phyloP scores from a whole-genome alignment of 768 basidiomycete species.

The Terana coerulea region DNA sequence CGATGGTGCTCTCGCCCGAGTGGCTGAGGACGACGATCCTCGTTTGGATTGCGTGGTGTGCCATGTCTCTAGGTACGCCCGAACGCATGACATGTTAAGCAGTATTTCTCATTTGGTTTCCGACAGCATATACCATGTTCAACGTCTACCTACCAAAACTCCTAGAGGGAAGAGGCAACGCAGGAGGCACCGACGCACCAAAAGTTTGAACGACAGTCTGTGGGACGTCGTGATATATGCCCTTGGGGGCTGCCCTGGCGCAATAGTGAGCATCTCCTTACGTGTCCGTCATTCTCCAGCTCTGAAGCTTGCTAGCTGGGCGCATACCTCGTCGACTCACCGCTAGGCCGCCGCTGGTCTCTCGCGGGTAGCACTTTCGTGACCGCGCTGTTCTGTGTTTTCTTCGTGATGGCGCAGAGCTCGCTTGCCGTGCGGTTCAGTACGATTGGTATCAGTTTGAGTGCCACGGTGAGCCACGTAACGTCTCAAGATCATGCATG shows the following conservation, averaged over 20 bases:
- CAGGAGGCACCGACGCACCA: conserved; percentile 21
- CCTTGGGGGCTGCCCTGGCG: conserved; percentile 79
- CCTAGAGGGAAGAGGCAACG: conserved; percentile 52
- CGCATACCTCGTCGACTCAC: conserved; percentile 76
- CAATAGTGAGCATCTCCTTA: conserved; percentile 50
- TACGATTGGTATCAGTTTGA: conserved; percentile 74
- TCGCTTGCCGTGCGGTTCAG: conserved; percentile 59
- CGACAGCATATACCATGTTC: conserved; percentile 81
- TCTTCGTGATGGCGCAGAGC: conserved; percentile 59
- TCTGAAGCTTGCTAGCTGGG: conserved; percentile 51
- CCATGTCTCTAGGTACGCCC: conserved; percentile 69
- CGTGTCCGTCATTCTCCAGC: neutral
- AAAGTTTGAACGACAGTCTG: conserved; percentile 57
- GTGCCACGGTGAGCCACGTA: conserved; percentile 53
- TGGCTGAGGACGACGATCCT: conserved; percentile 76
- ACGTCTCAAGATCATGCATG: no score
- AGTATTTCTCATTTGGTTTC: neutral
- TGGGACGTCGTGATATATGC: conserved; percentile 90
- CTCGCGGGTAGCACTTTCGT: conserved; percentile 71
- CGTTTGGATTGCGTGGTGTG: conserved; percentile 76
- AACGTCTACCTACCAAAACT: conserved; percentile 89
- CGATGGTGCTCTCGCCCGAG: conserved; percentile 67
- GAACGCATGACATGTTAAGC: neutral
- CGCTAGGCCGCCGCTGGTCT: conserved; percentile 66
- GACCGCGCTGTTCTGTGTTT: conserved; percentile 70